phyloP scores from a whole-genome alignment of 2,329 filamentous ascomycete species.

The Botryotinia convoluta region DNA sequence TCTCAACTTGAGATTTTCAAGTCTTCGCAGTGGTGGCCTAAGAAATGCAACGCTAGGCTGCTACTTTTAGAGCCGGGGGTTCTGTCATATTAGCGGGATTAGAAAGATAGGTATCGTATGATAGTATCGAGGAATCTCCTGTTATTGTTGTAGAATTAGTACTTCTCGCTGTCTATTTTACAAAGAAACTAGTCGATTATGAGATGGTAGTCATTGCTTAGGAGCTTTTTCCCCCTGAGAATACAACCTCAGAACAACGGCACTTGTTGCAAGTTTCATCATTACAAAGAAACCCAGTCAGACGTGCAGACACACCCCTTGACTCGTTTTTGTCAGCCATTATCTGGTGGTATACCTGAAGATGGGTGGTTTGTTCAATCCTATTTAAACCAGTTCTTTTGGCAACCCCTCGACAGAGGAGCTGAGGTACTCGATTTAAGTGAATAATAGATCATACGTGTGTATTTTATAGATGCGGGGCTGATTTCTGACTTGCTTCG shows the following conservation, averaged over 20 bases:
- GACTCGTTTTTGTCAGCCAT: accelerated
- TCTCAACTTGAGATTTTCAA: not conserved
- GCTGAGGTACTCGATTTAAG: not conserved
- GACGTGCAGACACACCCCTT: not conserved
- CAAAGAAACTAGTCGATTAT: not conserved
- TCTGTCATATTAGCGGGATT: not conserved
- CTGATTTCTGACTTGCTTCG: not conserved
- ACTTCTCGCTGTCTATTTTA: not conserved
- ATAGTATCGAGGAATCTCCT: accelerated
- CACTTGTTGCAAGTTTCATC: not conserved
- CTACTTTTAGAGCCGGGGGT: not conserved
- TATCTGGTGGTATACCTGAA: not conserved
- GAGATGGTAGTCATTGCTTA: not conserved
- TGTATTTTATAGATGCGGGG: not conserved
- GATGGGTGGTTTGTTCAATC: not conserved
- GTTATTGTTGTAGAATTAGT: accelerated
- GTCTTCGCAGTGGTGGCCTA: accelerated
- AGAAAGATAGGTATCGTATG: too few relatives aligned
- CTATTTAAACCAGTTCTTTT: not conserved
- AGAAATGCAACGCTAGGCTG: accelerated
- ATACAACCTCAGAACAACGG: not conserved
- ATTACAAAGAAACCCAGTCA: not conserved
- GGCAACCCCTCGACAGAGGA: accelerated
- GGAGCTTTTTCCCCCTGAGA: accelerated
- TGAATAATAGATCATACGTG: not conserved